Conservation (phyloP, 441 rosid species). For the Erodium trifolium region DNA sequence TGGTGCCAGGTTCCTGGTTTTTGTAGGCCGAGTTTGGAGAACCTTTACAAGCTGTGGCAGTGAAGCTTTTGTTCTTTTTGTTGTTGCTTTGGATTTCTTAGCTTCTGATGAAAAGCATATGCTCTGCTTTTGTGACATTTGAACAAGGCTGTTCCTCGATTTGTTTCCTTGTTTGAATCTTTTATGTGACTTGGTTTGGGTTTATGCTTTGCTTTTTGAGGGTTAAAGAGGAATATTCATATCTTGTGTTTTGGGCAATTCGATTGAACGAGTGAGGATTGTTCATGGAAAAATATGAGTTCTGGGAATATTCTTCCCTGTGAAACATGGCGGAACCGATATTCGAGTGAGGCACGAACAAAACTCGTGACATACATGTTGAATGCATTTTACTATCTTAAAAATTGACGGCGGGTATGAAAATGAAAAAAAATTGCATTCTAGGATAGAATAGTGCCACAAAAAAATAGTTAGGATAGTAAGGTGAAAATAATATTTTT, state of each 20-base stretch:
- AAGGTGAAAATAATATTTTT: no score
- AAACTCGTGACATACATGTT: no score
- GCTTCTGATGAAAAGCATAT: slow-evolving; percentile 6
- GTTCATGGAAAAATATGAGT: background rate
- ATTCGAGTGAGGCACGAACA: no score
- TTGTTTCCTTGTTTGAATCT: background rate
- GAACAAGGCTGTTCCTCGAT: background rate
- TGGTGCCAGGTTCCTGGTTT: slow-evolving; percentile 27
- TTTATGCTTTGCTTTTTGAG: slow-evolving; percentile 3
- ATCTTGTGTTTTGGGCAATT: background rate
- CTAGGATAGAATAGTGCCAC: no score
- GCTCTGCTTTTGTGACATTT: background rate
- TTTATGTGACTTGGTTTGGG: slow-evolving; percentile 6
- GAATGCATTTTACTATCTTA: no score
- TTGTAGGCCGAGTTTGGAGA: slow-evolving; percentile 45
- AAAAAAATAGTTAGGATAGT: no score
- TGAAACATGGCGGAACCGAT: no score
- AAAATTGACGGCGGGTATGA: no score
- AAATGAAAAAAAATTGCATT: no score
- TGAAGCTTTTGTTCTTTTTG: slow-evolving; percentile 1
- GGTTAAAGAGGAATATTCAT: background rate
- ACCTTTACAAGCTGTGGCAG: slow-evolving; percentile 22
- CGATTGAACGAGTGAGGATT: background rate
- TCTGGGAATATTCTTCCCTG: background rate
- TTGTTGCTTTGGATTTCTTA: background rate